Base-by-base conservation (phyloP, 176 grass and related monocot genomes). In the Phyllostachys edulis region DNA sequence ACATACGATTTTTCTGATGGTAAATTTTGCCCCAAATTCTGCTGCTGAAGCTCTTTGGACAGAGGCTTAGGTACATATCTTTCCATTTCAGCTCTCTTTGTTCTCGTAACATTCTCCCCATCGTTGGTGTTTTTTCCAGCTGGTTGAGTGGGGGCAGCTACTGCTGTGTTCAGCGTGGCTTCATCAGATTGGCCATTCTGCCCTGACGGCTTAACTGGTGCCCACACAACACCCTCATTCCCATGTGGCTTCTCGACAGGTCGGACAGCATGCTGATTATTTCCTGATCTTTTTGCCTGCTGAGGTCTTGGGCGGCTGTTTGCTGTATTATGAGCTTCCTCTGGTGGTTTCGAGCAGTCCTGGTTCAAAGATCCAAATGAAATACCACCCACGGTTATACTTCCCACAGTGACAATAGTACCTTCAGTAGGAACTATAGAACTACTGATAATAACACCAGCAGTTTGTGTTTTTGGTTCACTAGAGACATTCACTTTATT, bases 11-110 rank as follows among this genome's bases (percentile, higher is more conserved):
- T 80, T 39, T 80, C 66, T 79, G 60, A 32, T 21, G 29, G 63
- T 59, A 85, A 71, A 84, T 73, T 69, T 76, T 84, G 80, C 21
- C 49, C 73, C 9, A 75, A 36, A 82, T 92, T 94, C 52, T 92
- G 92, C 44, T 90, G 92, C 34, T 96, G 93, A 71, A 96, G 73
- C 63, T 94, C 92, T 88, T 94, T 92, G 49, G 89, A 84, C 23
- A 96, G 76, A 82, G 93, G 96, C 83, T 99, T 96, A 34, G 96
- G 96, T 73, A 99, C 91, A 88, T 99, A 99, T 66, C 96, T 90
- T 83, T 99, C 93, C 84, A 99, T 96, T 87, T 99, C 96, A 68
- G 96, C 93, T 82, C 96, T 99, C 81, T 94, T 96, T 89, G 83
- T 84, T 89, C 80, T 90, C 50, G 83, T 89, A 62, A 81, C 79